Evolutionary conservation across 164 flowering plant species (phyloP), one percentile per base, ranked within the genome.

Genomic region (Magnolia officinalis): DNA sequence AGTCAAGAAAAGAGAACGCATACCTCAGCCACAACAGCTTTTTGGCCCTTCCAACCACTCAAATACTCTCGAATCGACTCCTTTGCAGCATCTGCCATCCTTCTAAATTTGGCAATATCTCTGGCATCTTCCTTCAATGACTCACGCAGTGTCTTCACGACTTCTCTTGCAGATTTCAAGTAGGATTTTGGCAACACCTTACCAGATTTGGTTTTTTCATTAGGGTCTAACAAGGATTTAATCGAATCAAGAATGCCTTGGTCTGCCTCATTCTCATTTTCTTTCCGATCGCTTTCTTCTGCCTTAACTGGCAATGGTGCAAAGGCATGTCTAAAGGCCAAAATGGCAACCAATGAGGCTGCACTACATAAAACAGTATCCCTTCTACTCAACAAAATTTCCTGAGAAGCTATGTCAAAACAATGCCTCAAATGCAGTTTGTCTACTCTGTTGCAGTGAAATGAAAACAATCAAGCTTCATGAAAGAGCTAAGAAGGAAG

Each of bases 41-140:
- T 78, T 71, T 90, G 88, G 6, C 97, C 98, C 75, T 84, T 89
- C 97, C 98, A 94, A 64, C 81, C 86, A 82, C 80, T 83, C 81
- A 92, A 80, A 79, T 89, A 96, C 45, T 90, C 97, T 49, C 95
- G 83, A 70, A 96, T 96, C 0, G 99, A 90, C 77, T 91, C 99
- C 81, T 93, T 96, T 13, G 99, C 98, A 8, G 98, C 90, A 85
- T 96, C 99, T 16, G 98, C 99, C 67, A 88, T 88, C 68, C 95
- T 84, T 72, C 99, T 87, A 77, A 96, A 94, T 78, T 92, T 91
- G 29, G 93, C 87, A 59, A 66, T 86, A 76, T 94, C 97, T 68
- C 83, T 86, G 4, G 97, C 84, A 71, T 91, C 93, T 86, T 96
- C 98, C 70, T 92, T 83, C 8, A 96, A 24, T 2, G 98, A 96